Base-by-base conservation (phyloP, 2,329 filamentous ascomycete species). In the Curvularia sp. region DNA sequence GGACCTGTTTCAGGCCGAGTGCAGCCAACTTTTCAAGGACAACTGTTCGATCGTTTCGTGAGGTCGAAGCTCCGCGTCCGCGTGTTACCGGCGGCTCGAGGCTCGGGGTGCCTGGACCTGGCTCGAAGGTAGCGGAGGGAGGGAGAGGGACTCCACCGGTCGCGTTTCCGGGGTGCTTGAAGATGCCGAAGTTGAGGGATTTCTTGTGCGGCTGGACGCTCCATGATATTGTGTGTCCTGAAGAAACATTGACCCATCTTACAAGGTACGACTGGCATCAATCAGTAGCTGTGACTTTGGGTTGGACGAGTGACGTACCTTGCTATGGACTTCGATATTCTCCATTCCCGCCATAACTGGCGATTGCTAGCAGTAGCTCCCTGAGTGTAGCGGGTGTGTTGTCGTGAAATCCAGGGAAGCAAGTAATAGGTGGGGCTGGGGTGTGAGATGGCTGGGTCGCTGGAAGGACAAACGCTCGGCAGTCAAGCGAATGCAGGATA, bases 171-270 rank as follows among this genome's bases (percentile, higher is more conserved):
- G 95, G 94, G 77, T 98, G 95, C 77, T 97, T 98, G 79, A 99
- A 96, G 72, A 99, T 90, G 74, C 93, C 95, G 77, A 99, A 97
- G 80, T 98, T 97, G 78, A 99, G 90, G 58, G 94, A 97, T 81
- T 97, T 98, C 82, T 96, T 98, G 78, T 98, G 93, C 43, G 95
- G 95, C 75, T 98, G 93, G 39, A 99, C 87, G 73, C 92, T 97
- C 95, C 95, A 99, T 15, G 93, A 97, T 70, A 99, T 93, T 50
- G 93, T 97, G 77, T 97, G 89, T 53, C 90, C 90, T 64, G 92
- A 89, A 55, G 93, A 89, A 68, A 97, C 94, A 75, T 92, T 90
- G 68, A 97, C 91, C 94, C 95, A 99, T 74, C 95, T 92, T 57
- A 99, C 92, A 69, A 99, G 93, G 80, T 99, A 99, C 64, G 93